Base-by-base conservation (phyloP, 2,329 filamentous ascomycete genomes). In the Claviceps sp. region DNA sequence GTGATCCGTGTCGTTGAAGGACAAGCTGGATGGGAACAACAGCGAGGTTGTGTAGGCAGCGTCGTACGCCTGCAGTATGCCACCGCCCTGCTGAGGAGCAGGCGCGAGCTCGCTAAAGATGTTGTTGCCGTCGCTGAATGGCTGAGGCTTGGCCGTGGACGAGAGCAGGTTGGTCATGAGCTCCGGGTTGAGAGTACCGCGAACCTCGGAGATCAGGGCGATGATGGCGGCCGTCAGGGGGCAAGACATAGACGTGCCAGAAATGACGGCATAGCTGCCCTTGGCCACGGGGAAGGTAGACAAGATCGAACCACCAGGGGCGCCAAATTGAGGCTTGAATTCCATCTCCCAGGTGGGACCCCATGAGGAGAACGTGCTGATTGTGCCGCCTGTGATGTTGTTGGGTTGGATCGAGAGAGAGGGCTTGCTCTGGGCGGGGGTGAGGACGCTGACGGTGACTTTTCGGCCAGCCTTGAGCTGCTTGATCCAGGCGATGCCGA, bases 1-100 rank as follows among this genome's bases (percentile, higher is more conserved):
- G 67, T 82, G 60, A 56, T 77, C 75, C 0, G 78, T 80, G 60
- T 84, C 81, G 60, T 84, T 83, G 66, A 84, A 82, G 2, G 76
- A 72, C 8, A 85, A 65, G 60, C 73, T 77, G 16, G 75, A 75
- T 7, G 70, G 72, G 57, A 72, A 74, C 20, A 84, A 64, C 11
- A 76, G 59, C 2, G 74, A 73, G 2, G 70, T 77, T 13, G 75
- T 67, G 55, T 76, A 72, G 2, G 79, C 76, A 3, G 78, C 77
- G 52, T 81, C 75, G 56, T 75, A 75, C 2, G 77, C 79, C 58
- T 81, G 76, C 47, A 84, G 67, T 16, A 83, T 65, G 34, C 81
- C 81, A 26, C 65, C 74, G 14, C 81, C 81, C 58, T 82, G 77
- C 60, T 84, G 80, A 5, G 74, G 63, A n/a, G 80, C 75, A 0